Base-by-base conservation (phyloP, 805 yeast genomes). In the Yarrowia sp. region DNA sequence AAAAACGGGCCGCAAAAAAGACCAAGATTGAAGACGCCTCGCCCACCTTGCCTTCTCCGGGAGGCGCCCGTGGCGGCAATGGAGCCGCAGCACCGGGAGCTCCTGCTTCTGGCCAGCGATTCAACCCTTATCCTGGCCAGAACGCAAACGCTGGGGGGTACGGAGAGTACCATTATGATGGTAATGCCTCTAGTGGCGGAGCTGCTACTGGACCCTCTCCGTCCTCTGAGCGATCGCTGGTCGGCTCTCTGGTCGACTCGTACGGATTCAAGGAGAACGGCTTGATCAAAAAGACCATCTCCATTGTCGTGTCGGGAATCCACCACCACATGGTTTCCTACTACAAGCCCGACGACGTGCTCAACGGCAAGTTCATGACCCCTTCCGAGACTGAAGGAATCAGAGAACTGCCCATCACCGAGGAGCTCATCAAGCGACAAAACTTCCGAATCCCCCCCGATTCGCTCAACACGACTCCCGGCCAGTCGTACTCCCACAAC, bases 261-360 rank as follows among this genome's bases (percentile, higher is more conserved):
- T 86, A 85, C 70, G 86, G 86, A 11, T 87, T 86, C 72, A 86
- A 86, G 71, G 86, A 84, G 53, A 80, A 81, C 50, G 97, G 97
- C 0, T 79, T 92, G 51, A 84, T 91, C 66, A 92, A 92, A 74
- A 91, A 92, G 74, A 90, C 98, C 0, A 77, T 91, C 67, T 84
- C 91, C 0, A 79, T 90, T 31, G 81, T 85, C n/a, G 75, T 88
- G 14, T 74, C 75, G 22, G 75, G 76, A 18, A 66, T 70, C 35
- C 71, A 70, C 7, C 74, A 72, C 65, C 97, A 93, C 72, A 75
- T 92, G 65, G 85, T 92, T 2, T 85, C 92, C 8, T 92, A 92
- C 75, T 92, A 90, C 73, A 78, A 83, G 35, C 87, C 91, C 0
- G 84, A 84, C 18, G 97, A 92, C 73, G 95, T 91, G 4, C 71